A percentile compares a stretch with the other conserved stretches of the same genome.
phyloP scores from a whole-genome alignment of 805 yeast species.

The Teunomyces aglyptinius region DNA sequence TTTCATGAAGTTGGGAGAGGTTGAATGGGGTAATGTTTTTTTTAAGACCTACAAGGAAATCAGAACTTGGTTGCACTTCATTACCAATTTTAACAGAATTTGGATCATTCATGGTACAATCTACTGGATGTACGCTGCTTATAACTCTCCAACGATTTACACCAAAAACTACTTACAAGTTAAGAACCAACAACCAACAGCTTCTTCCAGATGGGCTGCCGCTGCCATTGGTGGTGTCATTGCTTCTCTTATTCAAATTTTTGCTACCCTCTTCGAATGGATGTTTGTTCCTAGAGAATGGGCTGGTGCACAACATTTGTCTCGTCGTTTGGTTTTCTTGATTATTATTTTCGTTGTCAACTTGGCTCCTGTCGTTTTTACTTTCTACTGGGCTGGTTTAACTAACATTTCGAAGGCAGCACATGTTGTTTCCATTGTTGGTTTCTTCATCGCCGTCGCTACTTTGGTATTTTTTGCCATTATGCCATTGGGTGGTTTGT shows the following conservation, averaged over 20 bases:
- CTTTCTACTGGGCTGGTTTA: slow-evolving; percentile 76
- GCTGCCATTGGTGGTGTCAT: slow-evolving; percentile 90
- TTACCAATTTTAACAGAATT: slow-evolving; percentile 95
- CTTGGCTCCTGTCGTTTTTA: slow-evolving; percentile 82
- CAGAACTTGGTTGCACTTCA: slow-evolving; percentile 95
- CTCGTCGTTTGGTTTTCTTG: slow-evolving; percentile 82
- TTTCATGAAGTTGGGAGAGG: slow-evolving; percentile 85
- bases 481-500: slow-evolving; percentile 96
- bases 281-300: slow-evolving; percentile 94
- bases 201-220: slow-evolving; percentile 91
- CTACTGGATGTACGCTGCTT: slow-evolving; percentile 94
- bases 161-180: slow-evolving; percentile 84
- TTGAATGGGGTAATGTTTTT: slow-evolving; percentile 87
- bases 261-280: slow-evolving; percentile 93
- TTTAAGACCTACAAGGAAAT: slow-evolving; percentile 94
- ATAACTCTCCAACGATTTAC: slow-evolving; percentile 87
- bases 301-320: slow-evolving; percentile 98
- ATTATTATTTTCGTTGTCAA: slow-evolving; percentile 64
- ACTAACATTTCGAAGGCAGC: slow-evolving; percentile 69
- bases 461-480: slow-evolving; percentile 84
- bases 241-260: slow-evolving; percentile 76
- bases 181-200: slow-evolving; percentile 78
- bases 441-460: slow-evolving; percentile 82
- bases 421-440: slow-evolving; percentile 75
- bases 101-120: slow-evolving; percentile 91